Base-by-base conservation (phyloP, 2,329 filamentous ascomycete species). In the Fonsecaea pedrosoi region DNA sequence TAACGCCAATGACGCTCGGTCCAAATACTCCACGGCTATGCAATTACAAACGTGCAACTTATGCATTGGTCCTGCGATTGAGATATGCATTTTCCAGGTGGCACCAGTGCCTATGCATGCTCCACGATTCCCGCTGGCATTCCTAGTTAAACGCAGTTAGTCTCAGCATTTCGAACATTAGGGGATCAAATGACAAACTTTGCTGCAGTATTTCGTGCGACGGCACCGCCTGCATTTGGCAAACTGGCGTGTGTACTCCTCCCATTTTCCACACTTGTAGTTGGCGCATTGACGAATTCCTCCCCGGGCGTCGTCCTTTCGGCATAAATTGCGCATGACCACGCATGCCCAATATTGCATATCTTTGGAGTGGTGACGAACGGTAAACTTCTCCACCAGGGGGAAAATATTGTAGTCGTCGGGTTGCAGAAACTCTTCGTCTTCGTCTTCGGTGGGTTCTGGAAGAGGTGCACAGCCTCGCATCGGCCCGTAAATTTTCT, bases 301-400 rank as follows among this genome's bases (percentile, higher is more conserved):
- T 50, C 95, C 95, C 56, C 92, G 87, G 10, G 91, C 92, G 77
- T 99, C 95, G 77, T 99, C 95, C 81, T 99, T 99, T 71, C 95
- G 92, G 84, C 95, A 99, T 58, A 99, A 86, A 77, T 99, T 99
- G 71, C 95, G 88, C 95, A 99, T 99, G 54, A 99, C 95, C 15
- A 99, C 95, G 69, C 94, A 95, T 18, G 95, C 95, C 95, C 95
- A 99, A 82, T 99, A 99, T 78, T 97, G 94, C 95, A 99, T 99
- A 77, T 97, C 94, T 67, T 92, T 92, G 71, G 92, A 93, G 80
- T 97, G 92, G 76, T 97, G 93, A 71, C 95, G 89, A 35, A 97
- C 92, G 4, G 95, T 99, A 77, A 98, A 99, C 79, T 97, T 98
- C 80, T 99, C 95, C 56, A 99, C 95, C 40, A 99, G 84, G 2